These are phyloP conservation scores for Talaromyces sp. DNA, from an alignment of 2,329 filamentous ascomycete species.

Conservation along the genomic window DNA sequence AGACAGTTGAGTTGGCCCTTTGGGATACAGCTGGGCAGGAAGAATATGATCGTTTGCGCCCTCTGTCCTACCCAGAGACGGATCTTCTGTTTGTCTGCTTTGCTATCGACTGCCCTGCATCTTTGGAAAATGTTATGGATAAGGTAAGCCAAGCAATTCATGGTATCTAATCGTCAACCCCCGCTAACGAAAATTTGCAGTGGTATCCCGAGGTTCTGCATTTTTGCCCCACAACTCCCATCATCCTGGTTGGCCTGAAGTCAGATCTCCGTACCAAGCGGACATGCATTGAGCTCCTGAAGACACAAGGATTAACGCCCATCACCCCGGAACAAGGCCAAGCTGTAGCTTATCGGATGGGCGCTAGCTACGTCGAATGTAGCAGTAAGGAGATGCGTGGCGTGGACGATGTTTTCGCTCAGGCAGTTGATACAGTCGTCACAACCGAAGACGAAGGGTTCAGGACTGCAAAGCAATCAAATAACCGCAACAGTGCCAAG, in stretches of 20 bases:
- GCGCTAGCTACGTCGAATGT: slow-evolving; percentile 95
- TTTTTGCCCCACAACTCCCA: slow-evolving; percentile 95
- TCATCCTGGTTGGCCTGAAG: slow-evolving; percentile 94
- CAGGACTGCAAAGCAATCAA: slow-evolving; percentile 32
- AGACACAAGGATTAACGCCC: slow-evolving; percentile 93
- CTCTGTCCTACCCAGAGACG: slow-evolving; percentile 96
- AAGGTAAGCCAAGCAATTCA: slow-evolving; percentile 66
- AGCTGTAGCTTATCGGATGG: slow-evolving; percentile 89
- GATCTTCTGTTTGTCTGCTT: slow-evolving; percentile 99
- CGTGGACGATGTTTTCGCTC: slow-evolving; percentile 94
- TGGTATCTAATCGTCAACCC: neutral
- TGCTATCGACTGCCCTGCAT: slow-evolving; percentile 97
- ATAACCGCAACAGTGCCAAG: slow-evolving; percentile 21
- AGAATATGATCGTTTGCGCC: slow-evolving; percentile 94
- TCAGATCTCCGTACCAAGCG: slow-evolving; percentile 94
- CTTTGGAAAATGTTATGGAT: slow-evolving; percentile 96
- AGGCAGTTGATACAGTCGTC: slow-evolving; percentile 86
- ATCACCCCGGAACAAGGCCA: slow-evolving; percentile 90
- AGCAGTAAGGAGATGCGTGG: slow-evolving; percentile 93
- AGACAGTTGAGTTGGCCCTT: slow-evolving; percentile 92
- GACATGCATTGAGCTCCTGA: slow-evolving; percentile 97
- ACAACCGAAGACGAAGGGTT: slow-evolving; percentile 70
- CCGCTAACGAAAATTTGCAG: slow-evolving; percentile 51
- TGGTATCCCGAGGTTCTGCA: slow-evolving; percentile 99
- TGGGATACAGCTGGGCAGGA: slow-evolving; percentile 99